A percentile compares a stretch with the other conserved stretches of the same genome.
Evolutionary conservation across 352 stramenopile genomes (phyloP).

Genomic region (Pythium guiyangense): DNA sequence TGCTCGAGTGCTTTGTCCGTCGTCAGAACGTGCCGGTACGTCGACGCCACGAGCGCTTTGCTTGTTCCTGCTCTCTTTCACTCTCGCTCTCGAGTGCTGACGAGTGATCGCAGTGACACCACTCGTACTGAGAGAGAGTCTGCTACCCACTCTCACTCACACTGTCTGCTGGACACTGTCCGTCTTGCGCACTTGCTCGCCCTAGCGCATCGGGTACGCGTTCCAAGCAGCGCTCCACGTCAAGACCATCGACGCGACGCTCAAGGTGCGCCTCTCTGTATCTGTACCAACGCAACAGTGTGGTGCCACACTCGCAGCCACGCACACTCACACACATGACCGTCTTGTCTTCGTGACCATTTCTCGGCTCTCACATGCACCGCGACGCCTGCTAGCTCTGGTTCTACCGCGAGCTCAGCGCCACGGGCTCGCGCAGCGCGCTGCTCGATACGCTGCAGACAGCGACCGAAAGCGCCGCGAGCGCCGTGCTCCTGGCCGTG

Average conservation of each 20-base stretch:
- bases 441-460: slow-evolving; percentile 29
- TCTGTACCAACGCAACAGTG: too few relatives aligned
- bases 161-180: neutral
- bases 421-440: slow-evolving; percentile 20
- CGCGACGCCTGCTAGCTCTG: slow-evolving; percentile 21
- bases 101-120: neutral
- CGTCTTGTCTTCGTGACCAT: neutral
- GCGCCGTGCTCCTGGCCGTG: slow-evolving; percentile 32
- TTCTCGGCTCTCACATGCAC: neutral
- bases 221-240: slow-evolving; percentile 47
- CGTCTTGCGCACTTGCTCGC: neutral
- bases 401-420: slow-evolving; percentile 43
- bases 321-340: too few relatives aligned
- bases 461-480: slow-evolving; percentile 32
- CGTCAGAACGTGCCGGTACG: slow-evolving; percentile 38
- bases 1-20: slow-evolving; percentile 36
- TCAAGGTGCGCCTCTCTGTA: slow-evolving; percentile 28
- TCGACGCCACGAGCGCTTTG: neutral
- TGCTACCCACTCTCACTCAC: too few relatives aligned
- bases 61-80: too few relatives aligned
- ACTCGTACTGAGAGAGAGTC: neutral
- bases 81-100: too few relatives aligned
- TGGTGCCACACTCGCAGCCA: too few relatives aligned
- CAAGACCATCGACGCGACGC: slow-evolving; percentile 42
- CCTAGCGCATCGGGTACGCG: slow-evolving; percentile 52